Evolutionary conservation across 2,329 filamentous ascomycete genomes (phyloP).

Genomic region (Clonostachys chloroleuca): DNA sequence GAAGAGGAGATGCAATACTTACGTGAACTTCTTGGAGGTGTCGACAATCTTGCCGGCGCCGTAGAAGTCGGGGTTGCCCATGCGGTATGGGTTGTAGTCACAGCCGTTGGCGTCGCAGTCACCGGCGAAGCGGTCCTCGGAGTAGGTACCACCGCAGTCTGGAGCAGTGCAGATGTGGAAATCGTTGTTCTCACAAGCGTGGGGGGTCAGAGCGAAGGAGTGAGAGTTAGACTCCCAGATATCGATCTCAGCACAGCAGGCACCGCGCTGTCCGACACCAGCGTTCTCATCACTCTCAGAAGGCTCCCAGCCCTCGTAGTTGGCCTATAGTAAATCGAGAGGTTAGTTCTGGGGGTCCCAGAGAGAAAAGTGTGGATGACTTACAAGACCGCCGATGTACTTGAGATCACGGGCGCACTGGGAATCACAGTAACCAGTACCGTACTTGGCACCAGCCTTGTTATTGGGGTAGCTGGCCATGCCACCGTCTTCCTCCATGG

Average conservation of each 20-base stretch:
- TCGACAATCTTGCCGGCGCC: constrained; percentile 53
- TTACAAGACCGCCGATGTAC: constrained; percentile 37
- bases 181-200: constrained; percentile 21
- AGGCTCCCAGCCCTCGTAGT: constrained; percentile 36
- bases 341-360: background rate
- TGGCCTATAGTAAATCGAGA: constrained; percentile 16
- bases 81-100: constrained; percentile 62
- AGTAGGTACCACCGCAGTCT: constrained; percentile 43
- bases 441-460: constrained; percentile 44
- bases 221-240: constrained; percentile 57
- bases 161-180: constrained; percentile 20
- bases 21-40: constrained; percentile 49
- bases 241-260: constrained; percentile 56
- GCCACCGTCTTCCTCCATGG: constrained; percentile 51
- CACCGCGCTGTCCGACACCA: constrained; percentile 40
- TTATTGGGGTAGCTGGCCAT: constrained; percentile 37
- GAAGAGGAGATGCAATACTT: background rate
- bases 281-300: constrained; percentile 46
- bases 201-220: constrained; percentile 35
- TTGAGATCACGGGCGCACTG: constrained; percentile 41
- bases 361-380: background rate
- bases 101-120: constrained; percentile 62
- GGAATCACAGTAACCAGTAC: constrained; percentile 49
- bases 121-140: constrained; percentile 45
- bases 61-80: constrained; percentile 57